These are phyloP conservation scores for Leersia perrieri DNA, from an alignment of 176 grass and related monocot genomes.

Conservation along the genomic window DNA sequence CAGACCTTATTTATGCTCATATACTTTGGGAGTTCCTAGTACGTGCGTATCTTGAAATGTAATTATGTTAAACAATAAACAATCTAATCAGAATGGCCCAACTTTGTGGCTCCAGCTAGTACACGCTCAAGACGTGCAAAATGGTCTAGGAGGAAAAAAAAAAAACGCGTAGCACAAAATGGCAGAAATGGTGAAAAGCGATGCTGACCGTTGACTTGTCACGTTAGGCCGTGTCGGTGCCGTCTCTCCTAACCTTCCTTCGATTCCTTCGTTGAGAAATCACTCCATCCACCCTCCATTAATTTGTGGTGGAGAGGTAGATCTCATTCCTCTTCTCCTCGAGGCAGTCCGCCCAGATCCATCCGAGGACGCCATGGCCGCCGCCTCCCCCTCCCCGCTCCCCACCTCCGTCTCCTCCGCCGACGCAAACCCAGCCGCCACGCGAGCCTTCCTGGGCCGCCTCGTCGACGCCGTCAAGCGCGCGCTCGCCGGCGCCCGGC, in stretches of 20 bases:
- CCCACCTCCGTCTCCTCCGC: neutral
- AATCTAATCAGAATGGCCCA: neutral
- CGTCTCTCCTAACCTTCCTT: neutral
- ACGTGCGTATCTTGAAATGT: too few relatives aligned
- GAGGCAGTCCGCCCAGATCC: neutral
- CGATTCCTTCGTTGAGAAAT: neutral
- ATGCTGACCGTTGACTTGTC: neutral
- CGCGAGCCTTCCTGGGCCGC: conserved; percentile 29
- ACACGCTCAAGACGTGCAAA: too few relatives aligned
- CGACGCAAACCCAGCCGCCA: neutral
- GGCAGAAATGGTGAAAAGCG: neutral
- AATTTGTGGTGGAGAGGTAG: too few relatives aligned
- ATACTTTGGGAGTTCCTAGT: too few relatives aligned
- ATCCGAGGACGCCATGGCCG: conserved; percentile 3
- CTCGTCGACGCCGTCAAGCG: conserved; percentile 22
- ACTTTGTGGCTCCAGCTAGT: too few relatives aligned
- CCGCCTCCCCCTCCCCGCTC: neutral
- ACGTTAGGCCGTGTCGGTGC: neutral
- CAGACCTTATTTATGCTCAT: too few relatives aligned
- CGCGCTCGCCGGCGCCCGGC: conserved; percentile 38
- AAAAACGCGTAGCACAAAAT: neutral
- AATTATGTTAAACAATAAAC: neutral
- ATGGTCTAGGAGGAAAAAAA: neutral
- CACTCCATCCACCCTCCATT: neutral
- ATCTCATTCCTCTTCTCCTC: too few relatives aligned